Base-by-base conservation (phyloP, 2,329 filamentous ascomycete genomes). In the Coniochaeta sp. region DNA sequence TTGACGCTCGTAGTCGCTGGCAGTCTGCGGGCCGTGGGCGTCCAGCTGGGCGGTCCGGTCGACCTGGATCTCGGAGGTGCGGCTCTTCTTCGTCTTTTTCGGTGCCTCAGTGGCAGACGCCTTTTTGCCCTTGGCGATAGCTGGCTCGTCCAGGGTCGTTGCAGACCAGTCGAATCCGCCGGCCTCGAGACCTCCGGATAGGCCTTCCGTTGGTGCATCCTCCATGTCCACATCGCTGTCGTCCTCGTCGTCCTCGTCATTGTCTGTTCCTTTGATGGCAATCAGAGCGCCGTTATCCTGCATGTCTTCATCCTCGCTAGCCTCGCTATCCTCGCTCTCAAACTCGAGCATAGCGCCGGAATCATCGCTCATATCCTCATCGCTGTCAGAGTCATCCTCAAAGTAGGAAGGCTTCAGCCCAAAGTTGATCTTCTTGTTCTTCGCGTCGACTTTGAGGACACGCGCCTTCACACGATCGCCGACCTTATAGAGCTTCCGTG, bases 331-430 rank as follows among this genome's bases (percentile, higher is more conserved):
- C 17, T 80, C 78, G 9, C 79, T 76, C 58, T 82, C 80, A 24
- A 75, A 70, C 57, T 77, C 73, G 78, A 80, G 70, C 30, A 71
- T 72, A 22, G 69, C 81, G 52, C 75, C 81, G 24, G 74, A 78
- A 6, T 80, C 79, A 14, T 78, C 76, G 17, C 73, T 71, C 58
- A 72, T 70, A 22, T 69, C 71, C 59, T 81, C 81, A 26, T 79
- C 81, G 34, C 54, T 56, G 22, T 81, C 83, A 17, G 78, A 81
- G 28, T 77, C 76, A 59, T 85, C 81, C 61, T 87, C 85, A 68
- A 99, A 93, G 69, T 96, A 91, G 10, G 91, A 96, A 40, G 95
- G 91, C 76, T 98, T 99, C 62, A 99, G 78, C 1, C 93, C 91
- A 68, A 99, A 91, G 67, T 85, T 96, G 67, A 99, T 88, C 67